Conservation (phyloP, 2,329 filamentous ascomycete genomes). For the Fusarium sp. region DNA sequence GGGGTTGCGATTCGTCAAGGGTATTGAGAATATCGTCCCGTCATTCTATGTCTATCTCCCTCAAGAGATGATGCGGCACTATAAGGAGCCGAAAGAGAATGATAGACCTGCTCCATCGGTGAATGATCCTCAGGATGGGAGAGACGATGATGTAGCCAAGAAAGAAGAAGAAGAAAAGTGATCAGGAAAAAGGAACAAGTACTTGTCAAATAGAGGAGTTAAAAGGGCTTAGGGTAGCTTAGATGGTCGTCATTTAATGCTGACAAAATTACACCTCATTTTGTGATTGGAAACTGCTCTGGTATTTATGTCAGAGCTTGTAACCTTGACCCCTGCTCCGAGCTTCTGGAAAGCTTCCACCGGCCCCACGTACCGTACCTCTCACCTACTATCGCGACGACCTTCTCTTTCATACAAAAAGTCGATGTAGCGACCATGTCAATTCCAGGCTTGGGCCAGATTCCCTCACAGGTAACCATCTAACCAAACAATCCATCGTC, state of each 20-base stretch:
- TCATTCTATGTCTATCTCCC: constrained; percentile 73
- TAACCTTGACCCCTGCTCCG: constrained; percentile 18
- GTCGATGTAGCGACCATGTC: constrained; percentile 67
- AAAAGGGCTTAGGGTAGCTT: constrained; percentile 12
- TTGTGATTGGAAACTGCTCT: rapidly evolving
- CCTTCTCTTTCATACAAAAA: constrained; percentile 24
- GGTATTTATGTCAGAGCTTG: constrained; percentile 20
- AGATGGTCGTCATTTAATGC: not conserved
- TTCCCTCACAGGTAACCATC: constrained; percentile 65
- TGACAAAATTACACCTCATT: constrained; percentile 6
- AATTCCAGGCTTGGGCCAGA: constrained; percentile 78
- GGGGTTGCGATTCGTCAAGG: constrained; percentile 73
- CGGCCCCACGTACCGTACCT: constrained; percentile 41
- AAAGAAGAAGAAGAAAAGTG: constrained; percentile 29
- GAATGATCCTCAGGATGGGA: constrained; percentile 47
- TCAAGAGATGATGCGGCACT: constrained; percentile 76
- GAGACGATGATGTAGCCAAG: constrained; percentile 14
- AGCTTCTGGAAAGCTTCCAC: constrained; percentile 47
- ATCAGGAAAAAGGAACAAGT: not conserved
- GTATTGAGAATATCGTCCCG: constrained; percentile 64
- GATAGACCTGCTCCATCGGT: constrained; percentile 60
- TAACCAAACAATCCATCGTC: rapidly evolving
- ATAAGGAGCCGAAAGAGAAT: constrained; percentile 65
- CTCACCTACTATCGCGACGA: constrained; percentile 28
- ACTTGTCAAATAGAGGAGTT: not conserved